phyloP scores from a whole-genome alignment of 306 rosid genomes.

The Cucumis cinereus region DNA sequence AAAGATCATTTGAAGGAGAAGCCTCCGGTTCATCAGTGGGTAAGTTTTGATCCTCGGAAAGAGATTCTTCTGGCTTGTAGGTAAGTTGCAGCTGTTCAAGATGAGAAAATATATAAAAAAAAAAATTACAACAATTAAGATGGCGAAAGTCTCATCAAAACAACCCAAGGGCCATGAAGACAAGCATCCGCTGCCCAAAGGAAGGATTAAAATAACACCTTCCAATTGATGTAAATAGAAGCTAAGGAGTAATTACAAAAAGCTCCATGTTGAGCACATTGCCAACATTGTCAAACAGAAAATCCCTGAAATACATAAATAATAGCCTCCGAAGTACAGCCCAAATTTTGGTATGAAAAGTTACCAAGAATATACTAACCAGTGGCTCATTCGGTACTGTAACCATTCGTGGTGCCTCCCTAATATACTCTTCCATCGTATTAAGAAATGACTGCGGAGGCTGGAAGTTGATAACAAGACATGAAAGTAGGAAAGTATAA shows the following conservation, averaged over 20 bases:
- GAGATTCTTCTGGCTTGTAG: constrained; percentile 67
- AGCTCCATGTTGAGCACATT: too few relatives aligned
- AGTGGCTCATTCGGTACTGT: constrained; percentile 68
- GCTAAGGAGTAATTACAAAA: too few relatives aligned
- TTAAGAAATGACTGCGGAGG: constrained; percentile 92
- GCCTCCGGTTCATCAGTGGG: constrained; percentile 55
- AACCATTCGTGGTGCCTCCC: constrained; percentile 84
- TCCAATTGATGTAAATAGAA: too few relatives aligned
- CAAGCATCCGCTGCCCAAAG: too few relatives aligned
- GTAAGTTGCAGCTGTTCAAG: constrained; percentile 79
- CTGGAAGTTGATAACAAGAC: constrained; percentile 29
- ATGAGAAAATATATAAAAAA: constrained; percentile 8
- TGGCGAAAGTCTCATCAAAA: too few relatives aligned
- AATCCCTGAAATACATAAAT: not conserved
- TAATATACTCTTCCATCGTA: constrained; percentile 95
- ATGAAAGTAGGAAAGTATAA: not conserved
- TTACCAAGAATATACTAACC: constrained; percentile 38
- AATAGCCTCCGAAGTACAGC: not conserved
- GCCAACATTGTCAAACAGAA: not conserved
- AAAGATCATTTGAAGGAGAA: constrained; percentile 34
- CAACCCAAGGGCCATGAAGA: too few relatives aligned
- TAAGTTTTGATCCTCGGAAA: constrained; percentile 40
- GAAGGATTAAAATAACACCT: too few relatives aligned
- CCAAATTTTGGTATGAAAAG: not conserved
- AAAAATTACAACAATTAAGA: too few relatives aligned